Conservation (phyloP, 495 filamentous ascomycete species). For the Penicillium bialowiezense region DNA sequence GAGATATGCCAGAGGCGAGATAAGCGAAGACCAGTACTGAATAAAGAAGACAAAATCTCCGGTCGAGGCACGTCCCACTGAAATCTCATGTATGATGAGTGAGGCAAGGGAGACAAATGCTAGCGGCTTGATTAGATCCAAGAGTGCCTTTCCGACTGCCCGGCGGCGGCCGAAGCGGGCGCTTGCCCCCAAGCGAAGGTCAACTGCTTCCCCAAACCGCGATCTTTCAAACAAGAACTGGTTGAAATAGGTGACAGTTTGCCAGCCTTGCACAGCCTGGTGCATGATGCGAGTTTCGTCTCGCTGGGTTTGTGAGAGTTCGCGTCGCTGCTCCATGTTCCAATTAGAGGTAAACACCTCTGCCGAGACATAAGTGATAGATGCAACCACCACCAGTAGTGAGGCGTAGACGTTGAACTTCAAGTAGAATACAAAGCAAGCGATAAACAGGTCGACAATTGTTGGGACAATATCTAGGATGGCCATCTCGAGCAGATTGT, state of each 20-base stretch:
- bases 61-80: constrained; percentile 8
- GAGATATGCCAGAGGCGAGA: constrained; percentile 13
- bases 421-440: constrained; percentile 9
- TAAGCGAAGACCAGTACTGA: constrained; percentile 14
- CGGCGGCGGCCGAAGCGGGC: background rate
- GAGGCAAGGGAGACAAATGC: constrained; percentile 5
- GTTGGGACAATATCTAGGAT: constrained; percentile 10
- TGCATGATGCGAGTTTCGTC: constrained; percentile 15
- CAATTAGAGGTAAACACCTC: constrained; percentile 13
- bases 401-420: constrained; percentile 10
- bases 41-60: constrained; percentile 21
- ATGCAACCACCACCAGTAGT: constrained; percentile 7
- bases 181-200: constrained; percentile 3
- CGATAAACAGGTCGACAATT: constrained; percentile 5
- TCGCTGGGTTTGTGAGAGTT: constrained; percentile 4
- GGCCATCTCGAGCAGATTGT: constrained; percentile 10
- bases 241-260: constrained; percentile 70
- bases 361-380: constrained; percentile 5
- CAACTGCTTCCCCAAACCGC: constrained; percentile 36
- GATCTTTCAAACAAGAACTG: constrained; percentile 61
- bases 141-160: constrained; percentile 1
- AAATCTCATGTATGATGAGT: constrained; percentile 11
- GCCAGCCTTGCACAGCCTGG: constrained; percentile 46
- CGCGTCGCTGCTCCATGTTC: constrained; percentile 6
- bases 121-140: constrained; percentile 4